phyloP scores from a whole-genome alignment of 805 yeast genomes.

The Metschnikowia orientalis region DNA sequence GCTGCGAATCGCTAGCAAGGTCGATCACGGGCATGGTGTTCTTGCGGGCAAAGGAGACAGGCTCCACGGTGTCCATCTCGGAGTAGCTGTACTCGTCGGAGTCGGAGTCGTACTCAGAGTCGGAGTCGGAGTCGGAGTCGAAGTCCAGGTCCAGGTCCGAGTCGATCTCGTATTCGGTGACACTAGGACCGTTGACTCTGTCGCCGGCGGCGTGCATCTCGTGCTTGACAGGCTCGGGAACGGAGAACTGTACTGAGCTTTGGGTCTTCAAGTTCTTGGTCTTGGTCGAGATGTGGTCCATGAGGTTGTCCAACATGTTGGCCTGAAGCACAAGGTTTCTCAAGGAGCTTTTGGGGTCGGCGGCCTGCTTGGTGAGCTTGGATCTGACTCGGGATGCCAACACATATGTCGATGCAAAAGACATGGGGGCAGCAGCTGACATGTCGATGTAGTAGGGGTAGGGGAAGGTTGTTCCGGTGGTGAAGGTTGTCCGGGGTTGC shows the following conservation, averaged over 20 bases:
- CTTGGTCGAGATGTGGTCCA: conserved; percentile 45
- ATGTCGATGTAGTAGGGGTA: conserved; percentile 1
- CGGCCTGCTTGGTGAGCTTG: conserved; percentile 60
- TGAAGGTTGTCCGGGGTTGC: not conserved
- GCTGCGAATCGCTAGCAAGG: conserved; percentile 10
- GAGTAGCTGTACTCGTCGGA: conserved; percentile 17
- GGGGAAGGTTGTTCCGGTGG: not conserved
- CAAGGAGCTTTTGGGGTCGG: conserved; percentile 52
- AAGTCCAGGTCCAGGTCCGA: conserved; percentile 26
- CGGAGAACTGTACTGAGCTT: conserved; percentile 8
- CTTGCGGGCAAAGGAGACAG: conserved; percentile 1
- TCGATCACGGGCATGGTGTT: conserved; percentile 13
- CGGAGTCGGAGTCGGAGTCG: conserved; percentile 26
- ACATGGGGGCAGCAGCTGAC: conserved; percentile 8
- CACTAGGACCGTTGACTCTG: conserved; percentile 23
- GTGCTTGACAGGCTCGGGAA: conserved; percentile 17
- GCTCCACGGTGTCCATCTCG: conserved; percentile 21
- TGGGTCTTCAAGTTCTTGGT: conserved; percentile 20
- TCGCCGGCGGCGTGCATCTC: conserved; percentile 7
- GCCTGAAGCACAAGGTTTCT: conserved; percentile 65
- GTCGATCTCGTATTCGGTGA: conserved; percentile 38
- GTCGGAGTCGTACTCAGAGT: conserved; percentile 13
- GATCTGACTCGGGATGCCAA: conserved; percentile 62
- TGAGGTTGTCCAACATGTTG: conserved; percentile 59
- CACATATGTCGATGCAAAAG: conserved; percentile 52